Conservation (phyloP, 805 yeast genomes). For the Pichia scutulata region DNA sequence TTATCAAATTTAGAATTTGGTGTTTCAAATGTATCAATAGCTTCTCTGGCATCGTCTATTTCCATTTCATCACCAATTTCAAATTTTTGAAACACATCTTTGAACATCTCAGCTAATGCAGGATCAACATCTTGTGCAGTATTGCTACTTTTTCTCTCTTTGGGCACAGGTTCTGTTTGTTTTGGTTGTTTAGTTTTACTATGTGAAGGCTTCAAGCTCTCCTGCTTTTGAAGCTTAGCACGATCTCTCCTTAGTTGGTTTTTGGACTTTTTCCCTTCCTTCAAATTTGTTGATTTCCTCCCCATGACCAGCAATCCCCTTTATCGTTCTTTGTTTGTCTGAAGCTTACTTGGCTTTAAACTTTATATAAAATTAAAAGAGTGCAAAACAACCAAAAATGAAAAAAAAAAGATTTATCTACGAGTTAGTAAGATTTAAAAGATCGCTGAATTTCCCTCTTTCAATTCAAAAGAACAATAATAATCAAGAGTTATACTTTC, state of each 20-base stretch:
- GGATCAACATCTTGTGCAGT: constrained; percentile 3
- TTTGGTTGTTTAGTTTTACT: background rate
- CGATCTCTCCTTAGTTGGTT: constrained; percentile 47
- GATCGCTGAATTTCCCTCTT: background rate
- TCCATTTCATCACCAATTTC: constrained; percentile 11
- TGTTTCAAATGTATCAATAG: background rate
- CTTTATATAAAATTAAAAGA: background rate
- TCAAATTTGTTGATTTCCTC: background rate
- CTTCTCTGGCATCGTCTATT: constrained; percentile 15
- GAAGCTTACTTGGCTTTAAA: background rate
- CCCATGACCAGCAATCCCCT: background rate
- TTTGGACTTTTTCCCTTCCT: constrained; percentile 34
- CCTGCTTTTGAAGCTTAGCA: constrained; percentile 29
- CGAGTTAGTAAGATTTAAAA: background rate
- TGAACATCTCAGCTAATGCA: constrained; percentile 12
- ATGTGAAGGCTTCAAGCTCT: background rate
- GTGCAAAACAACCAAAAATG: background rate
- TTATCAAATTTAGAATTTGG: background rate
- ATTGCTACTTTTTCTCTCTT: background rate
- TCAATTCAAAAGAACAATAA: too few relatives aligned
- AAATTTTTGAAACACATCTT: constrained; percentile 19
- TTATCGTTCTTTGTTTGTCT: background rate
- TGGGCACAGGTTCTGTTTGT: background rate
- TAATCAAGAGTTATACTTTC: background rate
- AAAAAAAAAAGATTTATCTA: background rate